phyloP scores from a whole-genome alignment of 768 basidiomycete genomes.

The Leccinum obscurum region DNA sequence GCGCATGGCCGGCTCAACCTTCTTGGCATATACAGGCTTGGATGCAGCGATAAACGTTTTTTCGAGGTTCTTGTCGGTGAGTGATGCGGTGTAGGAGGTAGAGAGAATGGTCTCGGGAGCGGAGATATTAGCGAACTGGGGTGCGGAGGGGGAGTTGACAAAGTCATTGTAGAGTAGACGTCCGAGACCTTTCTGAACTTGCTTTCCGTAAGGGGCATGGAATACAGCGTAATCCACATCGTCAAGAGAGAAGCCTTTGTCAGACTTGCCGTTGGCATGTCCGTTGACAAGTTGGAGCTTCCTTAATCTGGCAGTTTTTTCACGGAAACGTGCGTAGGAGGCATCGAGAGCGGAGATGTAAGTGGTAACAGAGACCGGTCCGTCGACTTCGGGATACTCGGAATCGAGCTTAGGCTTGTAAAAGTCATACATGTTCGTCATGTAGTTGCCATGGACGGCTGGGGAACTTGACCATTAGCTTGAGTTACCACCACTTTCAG shows the following conservation, averaged over 20 bases:
- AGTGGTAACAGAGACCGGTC: conserved; percentile 92
- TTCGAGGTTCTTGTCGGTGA: conserved; percentile 94
- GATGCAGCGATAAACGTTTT: conserved; percentile 88
- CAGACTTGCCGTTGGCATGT: conserved; percentile 30
- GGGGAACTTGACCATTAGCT: conserved; percentile 18
- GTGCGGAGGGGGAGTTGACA: conserved; percentile 66
- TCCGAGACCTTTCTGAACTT: conserved; percentile 95
- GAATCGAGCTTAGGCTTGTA: conserved; percentile 97
- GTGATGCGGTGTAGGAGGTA: conserved; percentile 66
- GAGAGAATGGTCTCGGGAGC: conserved; percentile 69
- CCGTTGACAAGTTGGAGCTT: conserved; percentile 37
- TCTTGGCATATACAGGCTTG: conserved; percentile 70
- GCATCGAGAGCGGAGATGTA: conserved; percentile 94
- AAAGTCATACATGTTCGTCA: conserved; percentile 98
- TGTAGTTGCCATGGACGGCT: conserved; percentile 96
- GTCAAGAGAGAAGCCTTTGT: conserved; percentile 64
- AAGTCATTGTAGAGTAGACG: conserved; percentile 94
- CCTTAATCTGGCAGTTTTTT: conserved; percentile 70
- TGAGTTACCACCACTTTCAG: background rate
- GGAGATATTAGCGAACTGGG: conserved; percentile 70
- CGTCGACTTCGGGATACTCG: conserved; percentile 96
- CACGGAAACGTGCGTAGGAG: conserved; percentile 81
- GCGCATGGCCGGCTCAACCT: conserved; percentile 80
- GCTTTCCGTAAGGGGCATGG: conserved; percentile 99
- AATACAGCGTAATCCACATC: conserved; percentile 92